Base-by-base conservation (phyloP, 2,329 filamentous ascomycete species). In the Fusarium azukiicola region DNA sequence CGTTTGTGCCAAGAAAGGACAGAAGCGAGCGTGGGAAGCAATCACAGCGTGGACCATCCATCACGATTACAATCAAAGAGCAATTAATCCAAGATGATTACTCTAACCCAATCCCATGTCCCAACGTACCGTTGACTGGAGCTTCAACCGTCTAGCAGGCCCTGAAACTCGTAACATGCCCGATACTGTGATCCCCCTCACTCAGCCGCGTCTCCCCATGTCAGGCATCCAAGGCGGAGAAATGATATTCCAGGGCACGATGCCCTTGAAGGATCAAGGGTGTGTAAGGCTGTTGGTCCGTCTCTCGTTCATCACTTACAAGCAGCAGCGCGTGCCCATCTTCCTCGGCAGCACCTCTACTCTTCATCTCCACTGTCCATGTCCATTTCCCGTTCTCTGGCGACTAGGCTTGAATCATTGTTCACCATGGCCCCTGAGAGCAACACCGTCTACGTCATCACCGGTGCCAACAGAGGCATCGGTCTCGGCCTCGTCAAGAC, bases 381-480 rank as follows among this genome's bases (percentile, higher is more conserved):
- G 17, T 9, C 4, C 21, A 11, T 40, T 19, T 23, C 17, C 19
- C 46, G 40, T 21, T n/a, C 8, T 47, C 14, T 23, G n/a, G 6
- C 27, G 46, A 32, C 61, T 21, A 32, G 27, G 6, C 42, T 40
- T 66, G 13, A 47, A 27, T 46, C 27, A 47, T 47, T 27, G 23
- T 52, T 38, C 54, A 68, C 10, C 10, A 79, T 79, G 74, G 3
- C 19, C 6, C 47, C 63, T 27, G 50, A 47, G 36, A 38, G 38
- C 13, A 50, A 81, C 44, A 85, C 82, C 9, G 82, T 88, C 19
- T 87, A 87, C 67, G 79, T 89, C 8, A 76, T 90, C 23, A 90
- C 88, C 0, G 87, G 88, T 54, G 86, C 81, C 14, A 90, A 89
- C 70, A 83, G 87, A 71, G 88, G 88, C 63, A 84, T 90, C 12